These are phyloP conservation scores for Gyromitra esculenta DNA, from an alignment of 2,329 filamentous ascomycete species.

Conservation along the genomic window DNA sequence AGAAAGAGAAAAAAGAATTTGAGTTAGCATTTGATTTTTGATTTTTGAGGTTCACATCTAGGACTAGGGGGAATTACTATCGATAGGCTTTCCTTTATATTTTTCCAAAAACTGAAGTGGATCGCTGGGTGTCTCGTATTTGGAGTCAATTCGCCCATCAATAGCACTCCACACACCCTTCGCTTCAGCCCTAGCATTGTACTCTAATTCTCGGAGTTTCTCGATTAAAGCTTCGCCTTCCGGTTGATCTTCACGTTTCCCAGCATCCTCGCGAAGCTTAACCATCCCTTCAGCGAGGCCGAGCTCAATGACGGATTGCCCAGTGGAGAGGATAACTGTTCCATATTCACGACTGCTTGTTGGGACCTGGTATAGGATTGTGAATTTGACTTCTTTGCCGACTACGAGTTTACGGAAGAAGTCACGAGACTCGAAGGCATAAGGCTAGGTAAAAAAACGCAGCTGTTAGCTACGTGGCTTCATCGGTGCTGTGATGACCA, in stretches of 20 bases:
- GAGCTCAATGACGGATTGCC: slow-evolving; percentile 80
- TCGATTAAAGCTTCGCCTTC: slow-evolving; percentile 77
- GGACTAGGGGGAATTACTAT: slow-evolving; percentile 64
- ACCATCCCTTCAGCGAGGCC: slow-evolving; percentile 89
- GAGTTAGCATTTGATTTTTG: slow-evolving; percentile 54
- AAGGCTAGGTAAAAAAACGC: slow-evolving; percentile 65
- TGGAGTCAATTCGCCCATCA: slow-evolving; percentile 74
- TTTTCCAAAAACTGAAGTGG: slow-evolving; percentile 78
- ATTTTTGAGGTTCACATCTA: not conserved
- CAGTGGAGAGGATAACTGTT: slow-evolving; percentile 77
- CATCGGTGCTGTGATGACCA: not conserved
- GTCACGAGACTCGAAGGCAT: slow-evolving; percentile 93
- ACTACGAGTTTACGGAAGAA: slow-evolving; percentile 84
- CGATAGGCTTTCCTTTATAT: slow-evolving; percentile 85
- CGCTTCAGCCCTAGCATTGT: slow-evolving; percentile 77
- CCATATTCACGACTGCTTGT: slow-evolving; percentile 89
- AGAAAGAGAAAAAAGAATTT: not conserved
- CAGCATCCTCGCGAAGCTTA: slow-evolving; percentile 92
- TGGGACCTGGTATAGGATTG: slow-evolving; percentile 86
- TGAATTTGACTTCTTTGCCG: slow-evolving; percentile 87
- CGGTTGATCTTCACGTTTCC: slow-evolving; percentile 75
- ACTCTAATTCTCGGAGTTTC: slow-evolving; percentile 78
- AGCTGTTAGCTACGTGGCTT: slow-evolving; percentile 32
- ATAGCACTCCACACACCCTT: slow-evolving; percentile 82
- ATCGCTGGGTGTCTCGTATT: slow-evolving; percentile 78